phyloP scores from a whole-genome alignment of 257 asterid genomes.

The Rehmannia glutinosa region DNA sequence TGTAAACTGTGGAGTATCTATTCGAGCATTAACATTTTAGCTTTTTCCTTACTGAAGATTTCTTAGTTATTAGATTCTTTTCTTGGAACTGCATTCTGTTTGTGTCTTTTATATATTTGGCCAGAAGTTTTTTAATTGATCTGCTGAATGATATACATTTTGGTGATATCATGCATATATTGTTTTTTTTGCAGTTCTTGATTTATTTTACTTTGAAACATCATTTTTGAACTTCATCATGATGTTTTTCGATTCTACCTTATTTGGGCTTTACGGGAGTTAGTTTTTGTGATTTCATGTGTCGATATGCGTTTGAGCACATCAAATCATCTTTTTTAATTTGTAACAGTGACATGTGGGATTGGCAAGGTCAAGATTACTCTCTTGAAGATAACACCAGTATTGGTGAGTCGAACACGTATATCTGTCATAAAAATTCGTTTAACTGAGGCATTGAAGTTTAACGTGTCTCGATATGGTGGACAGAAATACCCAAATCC shows the following conservation, averaged over 20 bases:
- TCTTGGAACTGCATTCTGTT: too few species aligned
- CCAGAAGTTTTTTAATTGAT: background rate
- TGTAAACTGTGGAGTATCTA: conserved; percentile 8
- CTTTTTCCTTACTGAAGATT: background rate
- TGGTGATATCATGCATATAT: background rate
- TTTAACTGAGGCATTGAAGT: conserved; percentile 7
- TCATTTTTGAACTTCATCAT: background rate
- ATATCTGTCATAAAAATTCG: background rate
- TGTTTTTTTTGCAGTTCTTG: background rate
- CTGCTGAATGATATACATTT: conserved; percentile 3
- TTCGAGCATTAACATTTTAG: background rate
- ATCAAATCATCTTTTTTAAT: background rate
- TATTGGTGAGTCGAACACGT: conserved; percentile 39
- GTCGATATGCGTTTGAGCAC: background rate
- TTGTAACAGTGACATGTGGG: conserved; percentile 60
- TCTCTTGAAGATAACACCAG: conserved; percentile 44
- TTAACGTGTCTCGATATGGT: conserved; percentile 9
- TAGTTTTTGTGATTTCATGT: background rate
- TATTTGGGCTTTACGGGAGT: background rate
- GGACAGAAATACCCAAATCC: conserved; percentile 48
- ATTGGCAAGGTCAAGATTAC: conserved; percentile 58
- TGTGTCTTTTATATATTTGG: background rate
- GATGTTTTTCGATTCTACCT: background rate
- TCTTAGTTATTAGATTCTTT: too few species aligned
- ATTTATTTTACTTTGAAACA: background rate